phyloP scores from a whole-genome alignment of 1,139 yeast species.

The Candida anutae region DNA sequence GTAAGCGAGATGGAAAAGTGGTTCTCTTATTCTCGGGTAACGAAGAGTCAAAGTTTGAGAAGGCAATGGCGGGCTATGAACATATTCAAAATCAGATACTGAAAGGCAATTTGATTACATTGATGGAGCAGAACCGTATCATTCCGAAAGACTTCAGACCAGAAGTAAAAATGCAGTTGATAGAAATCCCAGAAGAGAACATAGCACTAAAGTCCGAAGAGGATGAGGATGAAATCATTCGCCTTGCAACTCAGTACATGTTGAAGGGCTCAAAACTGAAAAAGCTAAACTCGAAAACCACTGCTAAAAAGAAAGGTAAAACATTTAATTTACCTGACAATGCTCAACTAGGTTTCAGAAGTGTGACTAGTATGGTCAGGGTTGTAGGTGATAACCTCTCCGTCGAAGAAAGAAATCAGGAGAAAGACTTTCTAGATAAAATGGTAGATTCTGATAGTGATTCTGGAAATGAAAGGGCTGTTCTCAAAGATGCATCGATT shows the following conservation, averaged over 20 bases:
- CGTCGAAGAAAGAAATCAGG: conserved; percentile 8
- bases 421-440: conserved; percentile 13
- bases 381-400: no score
- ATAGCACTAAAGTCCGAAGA: conserved; percentile 41
- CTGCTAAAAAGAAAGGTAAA: conserved; percentile 17
- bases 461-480: conserved; percentile 1
- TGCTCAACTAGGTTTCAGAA: conserved; percentile 61
- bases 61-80: conserved; percentile 79
- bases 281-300: conserved; percentile 7
- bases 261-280: conserved; percentile 9
- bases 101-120: conserved; percentile 32
- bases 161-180: conserved; percentile 42
- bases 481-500: no score
- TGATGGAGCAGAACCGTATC: conserved; percentile 51
- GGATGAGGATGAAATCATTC: conserved; percentile 65
- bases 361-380: conserved; percentile 45
- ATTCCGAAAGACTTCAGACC: conserved; percentile 55
- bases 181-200: conserved; percentile 68
- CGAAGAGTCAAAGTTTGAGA: conserved; percentile 73
- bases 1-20: conserved; percentile 84
- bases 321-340: conserved; percentile 73
- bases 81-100: conserved; percentile 62
- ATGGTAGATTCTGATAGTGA: conserved; percentile 18
- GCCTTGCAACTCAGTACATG: conserved; percentile 50
- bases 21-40: conserved; percentile 69